Evolutionary conservation across 768 basidiomycete species (phyloP), one percentile per base, ranked within the genome.

Genomic region (Gloeophyllum trabeum): DNA sequence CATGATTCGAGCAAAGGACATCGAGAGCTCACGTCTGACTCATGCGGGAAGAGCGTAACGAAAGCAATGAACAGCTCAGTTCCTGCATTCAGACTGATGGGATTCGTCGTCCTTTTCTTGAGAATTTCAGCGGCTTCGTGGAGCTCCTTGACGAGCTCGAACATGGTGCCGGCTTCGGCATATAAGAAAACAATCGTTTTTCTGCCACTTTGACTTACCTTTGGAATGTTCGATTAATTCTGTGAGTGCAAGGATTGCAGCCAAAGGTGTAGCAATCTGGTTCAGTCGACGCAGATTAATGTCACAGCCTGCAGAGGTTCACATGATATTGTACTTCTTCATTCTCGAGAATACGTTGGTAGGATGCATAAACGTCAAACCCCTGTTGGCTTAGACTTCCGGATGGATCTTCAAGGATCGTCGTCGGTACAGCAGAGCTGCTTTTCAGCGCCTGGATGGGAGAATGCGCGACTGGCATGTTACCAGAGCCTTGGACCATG

Each of bases 51-150:
- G 35, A 79, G 63, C 24, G 88, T 89, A 51, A 91, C 84, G 52
- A 91, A 94, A 7, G 85, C 81, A 52, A 87, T 81, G 66, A 94
- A 91, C 30, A 94, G 71, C 58, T 91, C 83, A 60, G 83, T 87
- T 43, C 91, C 91, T n/a, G 87, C 87, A 46, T 81, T 81, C 46
- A 90, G 65, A 48, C 87, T 79, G 62, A 92, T 85, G 19, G 85
- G 75, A 58, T 90, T 91, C 21, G 79, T 66, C 1, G 77, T 71
- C n/a, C 68, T 67, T 20, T 64, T 58, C 48, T 74, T 78, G 41
- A 94, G 64, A 4, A 66, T 63, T 26, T 76, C 67, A 1, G 85
- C 81, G 35, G 79, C 86, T 35, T 82, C 74, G 44, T 88, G 78
- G 45, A 96, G 73, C 20, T 80, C 90, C 47, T 82, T 73, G 19